phyloP scores from a whole-genome alignment of 495 filamentous ascomycete genomes.

The Daldinia concentrica region DNA sequence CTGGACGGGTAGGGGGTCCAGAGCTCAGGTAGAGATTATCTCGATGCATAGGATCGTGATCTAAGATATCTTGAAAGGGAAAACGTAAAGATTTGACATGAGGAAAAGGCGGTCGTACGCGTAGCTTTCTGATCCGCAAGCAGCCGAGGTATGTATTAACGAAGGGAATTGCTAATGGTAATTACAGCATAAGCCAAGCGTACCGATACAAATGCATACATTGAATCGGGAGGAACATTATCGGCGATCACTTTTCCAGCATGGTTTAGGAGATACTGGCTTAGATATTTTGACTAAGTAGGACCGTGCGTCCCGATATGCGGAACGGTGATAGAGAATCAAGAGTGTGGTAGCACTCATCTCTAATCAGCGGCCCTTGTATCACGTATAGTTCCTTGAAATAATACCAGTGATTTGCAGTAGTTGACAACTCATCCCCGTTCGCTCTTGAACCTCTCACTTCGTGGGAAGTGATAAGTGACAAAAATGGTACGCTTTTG shows the following conservation, averaged over 20 bases:
- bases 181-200: neutral
- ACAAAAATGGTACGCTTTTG: conserved; percentile 26
- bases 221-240: conserved; percentile 4
- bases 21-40: conserved; percentile 24
- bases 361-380: conserved; percentile 34
- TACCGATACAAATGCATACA: conserved; percentile 6
- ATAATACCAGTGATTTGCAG: conserved; percentile 40
- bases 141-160: conserved; percentile 5
- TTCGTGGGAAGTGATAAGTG: conserved; percentile 42
- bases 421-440: conserved; percentile 25
- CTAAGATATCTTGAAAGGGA: conserved; percentile 21
- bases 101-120: neutral
- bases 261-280: conserved; percentile 2
- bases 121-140: neutral
- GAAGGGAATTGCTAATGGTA: conserved; percentile 3
- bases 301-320: conserved; percentile 30
- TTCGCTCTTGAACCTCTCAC: conserved; percentile 35
- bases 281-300: conserved; percentile 22
- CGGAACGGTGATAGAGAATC: conserved; percentile 22
- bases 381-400: conserved; percentile 40
- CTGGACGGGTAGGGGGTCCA: neutral
- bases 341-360: conserved; percentile 36
- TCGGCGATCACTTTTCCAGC: conserved; percentile 32
- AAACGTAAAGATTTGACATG: neutral
- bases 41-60: conserved; percentile 44